Conservation (phyloP, 768 basidiomycete genomes). For the Dioszegia aurantiaca region DNA sequence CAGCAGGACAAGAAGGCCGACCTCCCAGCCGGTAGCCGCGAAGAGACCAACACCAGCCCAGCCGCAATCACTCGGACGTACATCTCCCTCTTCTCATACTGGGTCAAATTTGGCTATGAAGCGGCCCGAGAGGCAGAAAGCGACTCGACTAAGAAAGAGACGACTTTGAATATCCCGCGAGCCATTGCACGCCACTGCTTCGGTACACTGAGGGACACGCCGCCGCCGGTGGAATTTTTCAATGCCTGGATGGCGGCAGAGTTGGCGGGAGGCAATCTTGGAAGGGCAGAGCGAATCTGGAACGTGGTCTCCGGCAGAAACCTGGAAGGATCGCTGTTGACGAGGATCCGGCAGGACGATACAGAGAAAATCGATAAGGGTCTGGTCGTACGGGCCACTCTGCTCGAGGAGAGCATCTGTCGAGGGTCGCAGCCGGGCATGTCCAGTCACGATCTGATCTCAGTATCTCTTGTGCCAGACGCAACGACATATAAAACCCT, state of each 20-base stretch:
- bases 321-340: neutral
- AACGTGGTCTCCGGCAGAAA: conserved; percentile 19
- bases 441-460: neutral
- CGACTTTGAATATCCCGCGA: conserved; percentile 1
- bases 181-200: conserved; percentile 7
- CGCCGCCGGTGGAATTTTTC: conserved; percentile 18
- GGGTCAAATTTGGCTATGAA: conserved; percentile 6
- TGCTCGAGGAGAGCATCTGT: neutral
- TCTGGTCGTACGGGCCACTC: neutral
- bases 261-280: conserved; percentile 18
- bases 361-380: too few relatives aligned
- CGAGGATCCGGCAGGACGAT: conserved; percentile 10
- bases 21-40: too few relatives aligned
- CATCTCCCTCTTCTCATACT: conserved; percentile 17
- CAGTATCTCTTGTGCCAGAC: neutral
- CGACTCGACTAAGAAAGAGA: neutral
- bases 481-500: neutral
- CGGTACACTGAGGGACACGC: conserved; percentile 6
- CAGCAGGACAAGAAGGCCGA: neutral
- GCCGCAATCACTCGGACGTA: conserved; percentile 2
- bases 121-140: neutral
- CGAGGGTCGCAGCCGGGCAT: neutral
- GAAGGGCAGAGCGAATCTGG: conserved; percentile 22
- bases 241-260: conserved; percentile 39
- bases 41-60: neutral